Percentiles rank a stretch among this genome's conserved stretches.
Conservation (phyloP, 495 filamentous ascomycete species). For the Chaetomium cochliodes region DNA sequence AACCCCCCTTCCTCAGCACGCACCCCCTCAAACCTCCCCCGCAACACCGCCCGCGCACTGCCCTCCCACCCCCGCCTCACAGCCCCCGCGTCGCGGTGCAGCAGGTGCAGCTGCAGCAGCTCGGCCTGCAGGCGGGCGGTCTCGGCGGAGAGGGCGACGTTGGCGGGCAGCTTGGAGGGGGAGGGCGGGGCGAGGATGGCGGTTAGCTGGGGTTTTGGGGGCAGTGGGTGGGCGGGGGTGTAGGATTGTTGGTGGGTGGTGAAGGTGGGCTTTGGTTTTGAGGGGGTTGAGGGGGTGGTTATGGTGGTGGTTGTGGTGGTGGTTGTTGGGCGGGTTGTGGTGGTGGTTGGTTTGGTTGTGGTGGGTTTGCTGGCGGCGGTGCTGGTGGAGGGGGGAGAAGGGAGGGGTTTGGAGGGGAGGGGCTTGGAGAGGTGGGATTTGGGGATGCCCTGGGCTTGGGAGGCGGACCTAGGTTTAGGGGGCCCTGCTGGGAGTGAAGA, state of each 20-base stretch:
- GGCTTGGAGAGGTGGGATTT: conserved; percentile 2
- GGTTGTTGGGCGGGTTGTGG: conserved; percentile 10
- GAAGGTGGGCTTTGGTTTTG: conserved; percentile 50
- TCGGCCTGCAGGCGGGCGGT: conserved; percentile 65
- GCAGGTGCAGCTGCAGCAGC: conserved; percentile 67
- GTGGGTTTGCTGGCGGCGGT: not conserved
- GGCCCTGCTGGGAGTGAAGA: not conserved
- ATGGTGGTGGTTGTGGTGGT: not conserved
- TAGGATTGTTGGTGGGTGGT: conserved; percentile 68
- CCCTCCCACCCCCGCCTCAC: conserved; percentile 45
- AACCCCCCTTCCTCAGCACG: conserved; percentile 30
- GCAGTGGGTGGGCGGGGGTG: conserved; percentile 59
- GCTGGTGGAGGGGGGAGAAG: not conserved
- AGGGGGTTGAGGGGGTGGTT: not conserved
- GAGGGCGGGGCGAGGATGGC: conserved; percentile 53
- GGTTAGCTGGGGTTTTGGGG: conserved; percentile 56
- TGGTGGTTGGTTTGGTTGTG: conserved; percentile 6
- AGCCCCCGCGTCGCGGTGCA: conserved; percentile 53
- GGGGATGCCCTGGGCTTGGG: not conserved
- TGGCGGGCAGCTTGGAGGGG: conserved; percentile 52
- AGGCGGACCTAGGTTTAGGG: too few species aligned
- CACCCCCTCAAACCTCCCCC: conserved; percentile 42
- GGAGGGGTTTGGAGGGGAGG: conserved; percentile 1
- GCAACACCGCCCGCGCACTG: conserved; percentile 47
- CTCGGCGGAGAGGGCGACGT: conserved; percentile 58